Evolutionary conservation across 176 grass and related monocot species (phyloP).

Genomic region (Stipa capillata): DNA sequence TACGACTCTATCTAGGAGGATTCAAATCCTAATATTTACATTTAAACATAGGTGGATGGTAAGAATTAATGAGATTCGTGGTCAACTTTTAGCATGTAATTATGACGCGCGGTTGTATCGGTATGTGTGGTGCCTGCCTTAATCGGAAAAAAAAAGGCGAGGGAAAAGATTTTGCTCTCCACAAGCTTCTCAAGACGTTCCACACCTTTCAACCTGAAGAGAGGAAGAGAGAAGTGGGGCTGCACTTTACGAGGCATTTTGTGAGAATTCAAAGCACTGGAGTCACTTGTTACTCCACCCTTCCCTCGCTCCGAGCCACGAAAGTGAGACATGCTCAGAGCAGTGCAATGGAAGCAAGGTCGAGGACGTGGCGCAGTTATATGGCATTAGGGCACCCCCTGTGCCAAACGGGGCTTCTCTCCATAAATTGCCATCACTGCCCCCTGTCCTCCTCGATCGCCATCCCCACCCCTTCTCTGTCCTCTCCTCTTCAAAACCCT

Average conservation of each 20-base stretch:
- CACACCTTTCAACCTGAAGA: not conserved
- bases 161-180: not conserved
- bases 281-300: conserved; percentile 7
- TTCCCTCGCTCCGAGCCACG: not conserved
- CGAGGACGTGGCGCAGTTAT: conserved; percentile 31
- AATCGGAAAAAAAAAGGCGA: too few relatives aligned
- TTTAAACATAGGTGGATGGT: too few relatives aligned
- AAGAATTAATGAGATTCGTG: too few relatives aligned
- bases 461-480: not conserved
- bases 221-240: not conserved
- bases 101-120: too few relatives aligned
- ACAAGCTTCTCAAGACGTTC: conserved; percentile 26
- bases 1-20: too few relatives aligned
- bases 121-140: too few relatives aligned
- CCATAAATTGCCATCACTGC: conserved; percentile 69
- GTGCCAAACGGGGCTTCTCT: conserved; percentile 60
- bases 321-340: conserved; percentile 20
- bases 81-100: too few relatives aligned
- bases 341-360: not conserved
- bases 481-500: conserved; percentile 19
- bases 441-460: conserved; percentile 11
- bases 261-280: conserved; percentile 33
- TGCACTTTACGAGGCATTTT: conserved; percentile 29
- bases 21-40: too few relatives aligned
- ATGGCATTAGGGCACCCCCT: too few relatives aligned